Evolutionary conservation across 257 asterid genomes (phyloP).

Genomic region (Jacaranda copaia): DNA sequence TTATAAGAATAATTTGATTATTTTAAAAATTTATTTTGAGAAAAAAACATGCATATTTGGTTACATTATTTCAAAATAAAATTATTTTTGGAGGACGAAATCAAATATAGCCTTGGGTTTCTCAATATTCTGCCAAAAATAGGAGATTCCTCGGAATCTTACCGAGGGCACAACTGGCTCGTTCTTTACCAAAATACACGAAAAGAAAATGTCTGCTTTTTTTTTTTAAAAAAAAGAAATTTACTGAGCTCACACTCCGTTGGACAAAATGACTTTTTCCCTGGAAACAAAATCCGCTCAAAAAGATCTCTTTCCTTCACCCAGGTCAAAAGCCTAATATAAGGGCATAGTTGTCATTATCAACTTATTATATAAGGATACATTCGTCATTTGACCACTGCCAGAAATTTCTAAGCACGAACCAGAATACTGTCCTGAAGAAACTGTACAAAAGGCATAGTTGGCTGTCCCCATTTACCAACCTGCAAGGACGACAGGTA

Average conservation of each 20-base stretch:
- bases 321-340: not conserved
- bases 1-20: no score
- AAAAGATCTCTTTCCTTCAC: not conserved
- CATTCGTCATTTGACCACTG: slow-evolving; percentile 17
- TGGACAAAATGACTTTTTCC: not conserved
- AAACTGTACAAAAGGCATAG: slow-evolving; percentile 36
- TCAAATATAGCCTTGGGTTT: no score
- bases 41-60: no score
- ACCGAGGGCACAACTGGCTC: not conserved
- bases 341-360: slow-evolving; percentile 17
- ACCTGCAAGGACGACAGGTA: slow-evolving; percentile 54
- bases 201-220: not conserved
- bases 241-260: not conserved
- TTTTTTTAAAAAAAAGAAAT: no score
- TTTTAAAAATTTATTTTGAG: no score
- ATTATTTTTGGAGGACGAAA: no score
- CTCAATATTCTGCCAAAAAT: slow-evolving; percentile 14
- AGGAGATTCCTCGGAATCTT: slow-evolving; percentile 22
- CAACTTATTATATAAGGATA: not conserved
- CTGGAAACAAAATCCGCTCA: not conserved
- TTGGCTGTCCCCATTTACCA: slow-evolving; percentile 56
- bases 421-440: slow-evolving; percentile 45
- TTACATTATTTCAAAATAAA: no score
- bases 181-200: slow-evolving; percentile 31
- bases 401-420: slow-evolving; percentile 12